Percentiles rank a stretch among this genome's conserved stretches.
phyloP scores from a whole-genome alignment of 306 rosid genomes.

The Lathyrus aphaca region DNA sequence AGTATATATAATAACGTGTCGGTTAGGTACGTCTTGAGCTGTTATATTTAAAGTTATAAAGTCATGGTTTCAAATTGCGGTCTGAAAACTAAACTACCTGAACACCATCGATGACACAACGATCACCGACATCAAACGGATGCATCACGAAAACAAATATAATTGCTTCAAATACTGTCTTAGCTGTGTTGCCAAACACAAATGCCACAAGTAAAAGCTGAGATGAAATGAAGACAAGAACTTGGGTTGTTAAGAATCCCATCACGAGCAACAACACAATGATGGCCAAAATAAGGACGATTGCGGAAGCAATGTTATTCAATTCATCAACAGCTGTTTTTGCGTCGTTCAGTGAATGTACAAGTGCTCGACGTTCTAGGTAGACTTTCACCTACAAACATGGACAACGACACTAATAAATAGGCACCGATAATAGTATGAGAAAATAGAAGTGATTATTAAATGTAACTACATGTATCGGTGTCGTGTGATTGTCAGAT shows the following conservation, averaged over 20 bases:
- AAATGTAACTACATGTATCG: not conserved
- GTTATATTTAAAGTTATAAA: not conserved
- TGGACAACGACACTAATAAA: not conserved
- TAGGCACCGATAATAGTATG: not conserved
- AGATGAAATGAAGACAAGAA: slow-evolving; percentile 75
- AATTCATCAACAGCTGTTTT: slow-evolving; percentile 86
- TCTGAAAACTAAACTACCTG: slow-evolving; percentile 65
- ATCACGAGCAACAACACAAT: slow-evolving; percentile 71
- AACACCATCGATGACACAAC: slow-evolving; percentile 82
- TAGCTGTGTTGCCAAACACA: slow-evolving; percentile 75
- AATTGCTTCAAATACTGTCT: slow-evolving; percentile 84
- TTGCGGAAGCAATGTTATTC: slow-evolving; percentile 61
- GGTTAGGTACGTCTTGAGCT: slow-evolving; percentile 6
- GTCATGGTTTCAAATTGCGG: not conserved
- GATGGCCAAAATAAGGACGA: slow-evolving; percentile 49
- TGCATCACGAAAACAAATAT: slow-evolving; percentile 89
- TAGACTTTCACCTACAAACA: slow-evolving; percentile 76
- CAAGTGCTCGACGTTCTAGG: slow-evolving; percentile 70
- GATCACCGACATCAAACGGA: slow-evolving; percentile 90
- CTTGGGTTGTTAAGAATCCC: slow-evolving; percentile 75
- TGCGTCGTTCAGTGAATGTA: slow-evolving; percentile 75
- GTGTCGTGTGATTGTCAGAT: not conserved
- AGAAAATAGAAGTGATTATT: not conserved
- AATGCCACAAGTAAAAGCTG: slow-evolving; percentile 74
- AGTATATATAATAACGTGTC: slow-evolving; percentile 17